A percentile compares a stretch with the other conserved stretches of the same genome.
Conservation (phyloP, 2,329 filamentous ascomycete species). For the Colletotrichum kahawae region DNA sequence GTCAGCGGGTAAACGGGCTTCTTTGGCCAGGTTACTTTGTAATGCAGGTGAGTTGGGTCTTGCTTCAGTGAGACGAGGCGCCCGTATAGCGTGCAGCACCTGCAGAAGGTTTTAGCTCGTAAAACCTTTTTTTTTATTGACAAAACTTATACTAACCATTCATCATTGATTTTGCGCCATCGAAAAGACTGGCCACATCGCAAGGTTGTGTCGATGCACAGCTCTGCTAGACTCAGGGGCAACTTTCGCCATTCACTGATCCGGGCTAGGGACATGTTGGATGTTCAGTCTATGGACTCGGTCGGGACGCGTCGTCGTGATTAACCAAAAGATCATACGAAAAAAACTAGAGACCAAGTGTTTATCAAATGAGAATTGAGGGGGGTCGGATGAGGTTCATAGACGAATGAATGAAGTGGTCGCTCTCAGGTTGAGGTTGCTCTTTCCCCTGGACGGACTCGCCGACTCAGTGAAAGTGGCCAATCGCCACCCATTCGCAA, state of each 20-base stretch:
- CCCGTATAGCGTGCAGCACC: constrained; percentile 84
- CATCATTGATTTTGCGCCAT: constrained; percentile 85
- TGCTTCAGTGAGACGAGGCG: constrained; percentile 86
- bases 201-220: constrained; percentile 93
- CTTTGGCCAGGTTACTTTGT: constrained; percentile 70
- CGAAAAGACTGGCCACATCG: constrained; percentile 96
- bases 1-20: constrained; percentile 17
- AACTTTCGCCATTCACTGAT: constrained; percentile 87
- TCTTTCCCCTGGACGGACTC: constrained; percentile 1
- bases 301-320: neutral
- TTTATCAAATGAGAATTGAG: neutral
- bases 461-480: neutral
- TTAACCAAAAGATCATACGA: neutral
- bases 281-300: neutral
- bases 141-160: constrained; percentile 66
- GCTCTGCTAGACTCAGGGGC: constrained; percentile 80
- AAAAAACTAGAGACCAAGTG: neutral
- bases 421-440: neutral
- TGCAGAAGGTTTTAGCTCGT: constrained; percentile 30
- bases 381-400: neutral
- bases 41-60: constrained; percentile 79
- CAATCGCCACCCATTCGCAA: neutral
- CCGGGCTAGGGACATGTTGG: constrained; percentile 43
- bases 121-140: neutral
- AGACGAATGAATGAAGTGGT: neutral